Percentiles rank a stretch among this genome's conserved stretches.
phyloP scores from a whole-genome alignment of 805 yeast genomes.

The Nakazawaea populi region DNA sequence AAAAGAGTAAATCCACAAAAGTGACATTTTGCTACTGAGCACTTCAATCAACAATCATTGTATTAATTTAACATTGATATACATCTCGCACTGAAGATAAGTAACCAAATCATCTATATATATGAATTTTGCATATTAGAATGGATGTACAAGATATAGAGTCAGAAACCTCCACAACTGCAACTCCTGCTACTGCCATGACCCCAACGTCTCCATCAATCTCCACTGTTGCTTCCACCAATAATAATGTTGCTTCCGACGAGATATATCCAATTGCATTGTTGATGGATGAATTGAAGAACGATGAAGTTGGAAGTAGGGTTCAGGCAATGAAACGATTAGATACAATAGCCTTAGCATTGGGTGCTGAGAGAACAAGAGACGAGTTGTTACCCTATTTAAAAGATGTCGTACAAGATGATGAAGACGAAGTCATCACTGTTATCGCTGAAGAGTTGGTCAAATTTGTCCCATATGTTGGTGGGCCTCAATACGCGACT shows the following conservation, averaged over 20 bases:
- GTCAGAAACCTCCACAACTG: background rate
- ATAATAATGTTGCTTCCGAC: constrained; percentile 24
- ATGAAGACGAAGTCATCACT: constrained; percentile 96
- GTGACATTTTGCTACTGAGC: too few relatives aligned
- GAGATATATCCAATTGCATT: constrained; percentile 91
- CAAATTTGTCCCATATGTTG: constrained; percentile 80
- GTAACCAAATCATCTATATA: background rate
- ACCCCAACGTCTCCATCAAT: background rate
- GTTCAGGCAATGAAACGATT: constrained; percentile 92
- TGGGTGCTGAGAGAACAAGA: constrained; percentile 91
- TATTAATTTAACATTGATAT: too few relatives aligned
- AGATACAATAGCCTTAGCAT: constrained; percentile 89
- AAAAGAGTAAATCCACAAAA: too few relatives aligned
- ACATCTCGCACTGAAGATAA: too few relatives aligned
- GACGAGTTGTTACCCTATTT: constrained; percentile 86
- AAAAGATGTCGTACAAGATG: constrained; percentile 87
- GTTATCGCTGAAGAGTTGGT: constrained; percentile 90
- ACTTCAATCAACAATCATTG: too few relatives aligned
- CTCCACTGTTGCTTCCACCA: background rate
- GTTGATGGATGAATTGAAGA: constrained; percentile 89
- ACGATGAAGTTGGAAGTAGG: constrained; percentile 90
- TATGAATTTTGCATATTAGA: background rate
- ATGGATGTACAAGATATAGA: constrained; percentile 1
- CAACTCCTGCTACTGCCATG: background rate
- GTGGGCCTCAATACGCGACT: constrained; percentile 67